Percentiles rank a stretch among this genome's conserved stretches.
Conservation (phyloP, 1,284 basidiomycete species). For the Sporisorium exsertum region DNA sequence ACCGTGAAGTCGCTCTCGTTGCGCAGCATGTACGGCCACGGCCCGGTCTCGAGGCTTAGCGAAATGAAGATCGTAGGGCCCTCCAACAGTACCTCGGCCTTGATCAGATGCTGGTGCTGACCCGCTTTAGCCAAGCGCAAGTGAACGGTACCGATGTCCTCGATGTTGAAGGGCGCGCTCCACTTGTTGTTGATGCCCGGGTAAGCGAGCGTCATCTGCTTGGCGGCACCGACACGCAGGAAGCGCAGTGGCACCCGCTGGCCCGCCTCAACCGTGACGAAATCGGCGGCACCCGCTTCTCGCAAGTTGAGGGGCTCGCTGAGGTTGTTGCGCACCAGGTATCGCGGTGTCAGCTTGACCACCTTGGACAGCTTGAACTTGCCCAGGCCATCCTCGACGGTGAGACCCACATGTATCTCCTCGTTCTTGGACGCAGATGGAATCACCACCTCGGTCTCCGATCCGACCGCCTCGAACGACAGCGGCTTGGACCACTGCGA, state of each 20-base stretch:
- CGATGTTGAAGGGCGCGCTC: slow-evolving; percentile 89
- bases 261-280: slow-evolving; percentile 69
- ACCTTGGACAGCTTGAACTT: slow-evolving; percentile 94
- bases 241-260: slow-evolving; percentile 80
- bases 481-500: slow-evolving; percentile 83
- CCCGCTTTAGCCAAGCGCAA: slow-evolving; percentile 75
- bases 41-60: slow-evolving; percentile 76
- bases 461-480: slow-evolving; percentile 82
- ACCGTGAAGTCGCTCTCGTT: slow-evolving; percentile 85
- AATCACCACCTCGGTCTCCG: slow-evolving; percentile 86
- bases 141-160: slow-evolving; percentile 88
- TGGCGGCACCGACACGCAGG: slow-evolving; percentile 74
- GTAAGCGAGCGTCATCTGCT: slow-evolving; percentile 82
- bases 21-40: slow-evolving; percentile 91
- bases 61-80: slow-evolving; percentile 90
- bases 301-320: slow-evolving; percentile 80
- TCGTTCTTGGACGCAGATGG: slow-evolving; percentile 78
- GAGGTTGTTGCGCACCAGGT: slow-evolving; percentile 87
- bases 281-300: slow-evolving; percentile 78
- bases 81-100: slow-evolving; percentile 85
- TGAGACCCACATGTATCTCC: slow-evolving; percentile 87
- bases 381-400: slow-evolving; percentile 91
- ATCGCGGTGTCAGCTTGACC: slow-evolving; percentile 89
- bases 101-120: slow-evolving; percentile 75
- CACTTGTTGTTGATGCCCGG: slow-evolving; percentile 86